phyloP scores from a whole-genome alignment of 177 flowering plant genomes.

The Telopea speciosissima region DNA sequence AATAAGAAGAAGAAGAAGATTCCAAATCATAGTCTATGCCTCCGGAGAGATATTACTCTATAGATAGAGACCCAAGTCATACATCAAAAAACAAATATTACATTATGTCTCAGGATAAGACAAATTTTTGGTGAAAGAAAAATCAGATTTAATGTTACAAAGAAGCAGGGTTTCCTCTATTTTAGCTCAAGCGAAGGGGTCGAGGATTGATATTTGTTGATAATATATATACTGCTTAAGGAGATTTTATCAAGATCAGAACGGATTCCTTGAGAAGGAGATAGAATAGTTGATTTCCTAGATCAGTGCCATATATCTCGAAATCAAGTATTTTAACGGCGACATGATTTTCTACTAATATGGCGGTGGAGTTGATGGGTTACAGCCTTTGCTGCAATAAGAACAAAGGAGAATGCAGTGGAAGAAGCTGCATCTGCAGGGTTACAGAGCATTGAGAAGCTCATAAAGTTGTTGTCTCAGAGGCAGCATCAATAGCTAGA shows the following conservation, averaged over 20 bases:
- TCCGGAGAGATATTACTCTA: conserved; percentile 79
- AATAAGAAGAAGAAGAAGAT: no score
- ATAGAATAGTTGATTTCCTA: conserved; percentile 51
- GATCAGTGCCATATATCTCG: conserved; percentile 64
- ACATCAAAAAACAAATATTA: background rate
- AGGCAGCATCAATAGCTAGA: conserved; percentile 19
- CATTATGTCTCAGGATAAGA: no score
- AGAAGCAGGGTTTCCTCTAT: no score
- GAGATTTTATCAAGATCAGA: background rate
- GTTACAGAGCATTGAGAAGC: conserved; percentile 61
- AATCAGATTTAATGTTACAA: background rate
- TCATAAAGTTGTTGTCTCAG: conserved; percentile 50
- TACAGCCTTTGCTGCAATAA: conserved; percentile 18
- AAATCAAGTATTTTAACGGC: conserved; percentile 91
- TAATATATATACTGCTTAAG: background rate
- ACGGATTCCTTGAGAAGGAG: no score
- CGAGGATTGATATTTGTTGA: no score
- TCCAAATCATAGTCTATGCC: conserved; percentile 84
- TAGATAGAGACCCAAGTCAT: background rate
- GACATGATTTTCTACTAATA: no score
- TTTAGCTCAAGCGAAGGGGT: no score
- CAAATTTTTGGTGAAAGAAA: background rate
- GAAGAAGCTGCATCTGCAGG: conserved; percentile 78
- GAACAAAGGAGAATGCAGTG: conserved; percentile 42
- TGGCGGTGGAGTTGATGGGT: no score